Evolutionary conservation across 1,284 basidiomycete genomes (phyloP).

Genomic region (Marasmius fiardii): DNA sequence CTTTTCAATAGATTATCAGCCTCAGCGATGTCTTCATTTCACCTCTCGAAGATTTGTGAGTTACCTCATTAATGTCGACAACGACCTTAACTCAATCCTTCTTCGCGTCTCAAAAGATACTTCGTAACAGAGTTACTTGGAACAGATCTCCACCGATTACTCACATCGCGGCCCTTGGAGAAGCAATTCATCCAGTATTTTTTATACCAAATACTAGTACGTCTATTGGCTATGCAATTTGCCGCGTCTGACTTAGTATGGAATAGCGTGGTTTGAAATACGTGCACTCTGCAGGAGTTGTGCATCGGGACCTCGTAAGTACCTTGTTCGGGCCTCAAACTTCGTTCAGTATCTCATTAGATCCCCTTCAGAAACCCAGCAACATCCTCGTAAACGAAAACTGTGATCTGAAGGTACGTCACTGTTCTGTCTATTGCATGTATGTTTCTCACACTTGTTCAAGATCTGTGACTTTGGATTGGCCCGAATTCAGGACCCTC

Average conservation of each 20-base stretch:
- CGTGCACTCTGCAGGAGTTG: slow-evolving; percentile 98
- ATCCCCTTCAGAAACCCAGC: slow-evolving; percentile 79
- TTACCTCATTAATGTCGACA: slow-evolving; percentile 11
- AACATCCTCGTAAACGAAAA: slow-evolving; percentile 99
- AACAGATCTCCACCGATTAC: slow-evolving; percentile 94
- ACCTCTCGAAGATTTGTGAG: slow-evolving; percentile 93
- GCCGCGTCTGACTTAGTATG: slow-evolving; percentile 10
- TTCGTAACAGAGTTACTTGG: slow-evolving; percentile 99
- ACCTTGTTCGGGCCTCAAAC: neutral
- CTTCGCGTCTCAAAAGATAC: slow-evolving; percentile 56
- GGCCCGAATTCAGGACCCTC: slow-evolving; percentile 94
- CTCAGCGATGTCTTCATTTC: slow-evolving; percentile 99
- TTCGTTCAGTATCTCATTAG: slow-evolving; percentile 3
- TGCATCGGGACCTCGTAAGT: slow-evolving; percentile 91
- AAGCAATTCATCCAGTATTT: slow-evolving; percentile 99
- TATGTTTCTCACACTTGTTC: slow-evolving; percentile 8
- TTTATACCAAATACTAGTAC: slow-evolving; percentile 94
- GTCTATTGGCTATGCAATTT: slow-evolving; percentile 24
- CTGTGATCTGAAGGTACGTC: slow-evolving; percentile 85
- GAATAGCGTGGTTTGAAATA: slow-evolving; percentile 94
- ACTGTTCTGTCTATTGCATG: neutral
- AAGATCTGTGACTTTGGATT: slow-evolving; percentile 99
- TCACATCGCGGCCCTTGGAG: slow-evolving; percentile 95
- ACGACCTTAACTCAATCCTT: slow-evolving; percentile 11
- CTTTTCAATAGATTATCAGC: slow-evolving; percentile 81